Evolutionary conservation across 257 asterid species (phyloP).

Genomic region (Mitragyna speciosa): DNA sequence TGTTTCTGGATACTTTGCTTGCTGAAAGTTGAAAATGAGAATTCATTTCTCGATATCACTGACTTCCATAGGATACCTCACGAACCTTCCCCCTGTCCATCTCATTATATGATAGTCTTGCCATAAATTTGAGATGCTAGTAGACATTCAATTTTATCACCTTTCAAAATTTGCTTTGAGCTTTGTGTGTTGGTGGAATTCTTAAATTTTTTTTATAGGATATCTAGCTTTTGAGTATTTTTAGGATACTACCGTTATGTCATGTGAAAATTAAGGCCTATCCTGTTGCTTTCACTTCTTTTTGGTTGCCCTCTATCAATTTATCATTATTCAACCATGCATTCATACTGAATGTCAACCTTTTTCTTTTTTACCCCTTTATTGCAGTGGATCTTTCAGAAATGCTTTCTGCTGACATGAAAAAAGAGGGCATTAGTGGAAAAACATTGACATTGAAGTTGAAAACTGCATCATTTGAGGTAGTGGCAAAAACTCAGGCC

Average conservation of each 20-base stretch:
- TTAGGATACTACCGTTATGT: background rate
- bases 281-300: background rate
- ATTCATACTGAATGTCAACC: constrained; percentile 8
- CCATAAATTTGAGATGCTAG: background rate
- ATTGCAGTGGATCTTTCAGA: constrained; percentile 85
- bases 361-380: constrained; percentile 24
- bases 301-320: background rate
- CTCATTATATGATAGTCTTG: background rate
- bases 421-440: constrained; percentile 72
- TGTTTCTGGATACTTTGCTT: background rate
- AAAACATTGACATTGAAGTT: constrained; percentile 85
- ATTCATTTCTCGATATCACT: background rate
- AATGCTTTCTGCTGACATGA: constrained; percentile 79
- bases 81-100: background rate
- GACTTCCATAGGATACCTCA: background rate
- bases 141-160: background rate
- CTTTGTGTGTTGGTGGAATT: background rate
- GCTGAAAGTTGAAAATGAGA: background rate
- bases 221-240: too few relatives aligned
- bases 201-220: background rate
- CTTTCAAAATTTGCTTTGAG: background rate
- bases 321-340: background rate
- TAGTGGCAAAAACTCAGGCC: constrained; percentile 16
- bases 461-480: constrained; percentile 92
- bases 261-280: background rate